A percentile compares a stretch with the other conserved stretches of the same genome.
Evolutionary conservation across 306 rosid species (phyloP).

Genomic region (Acacia melanoxylon): DNA sequence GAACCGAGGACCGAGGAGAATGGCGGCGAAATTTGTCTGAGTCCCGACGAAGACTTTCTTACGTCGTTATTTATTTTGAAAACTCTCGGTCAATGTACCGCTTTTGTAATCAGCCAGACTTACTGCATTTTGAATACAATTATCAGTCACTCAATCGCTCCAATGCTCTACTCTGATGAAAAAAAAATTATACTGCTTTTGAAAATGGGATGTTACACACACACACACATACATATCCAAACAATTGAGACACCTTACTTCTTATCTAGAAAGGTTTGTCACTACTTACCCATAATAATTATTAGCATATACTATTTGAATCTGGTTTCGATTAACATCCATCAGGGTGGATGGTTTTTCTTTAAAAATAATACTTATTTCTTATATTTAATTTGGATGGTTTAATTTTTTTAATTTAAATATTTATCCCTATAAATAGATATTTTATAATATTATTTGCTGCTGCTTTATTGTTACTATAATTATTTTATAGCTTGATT

Average conservation of each 20-base stretch:
- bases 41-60: too few relatives aligned
- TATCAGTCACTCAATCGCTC: too few relatives aligned
- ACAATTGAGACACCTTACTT: background rate
- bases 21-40: too few relatives aligned
- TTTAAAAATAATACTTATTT: background rate
- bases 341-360: background rate
- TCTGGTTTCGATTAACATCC: background rate
- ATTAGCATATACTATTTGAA: background rate
- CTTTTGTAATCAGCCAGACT: too few relatives aligned
- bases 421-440: background rate
- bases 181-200: too few relatives aligned
- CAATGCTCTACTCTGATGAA: too few relatives aligned
- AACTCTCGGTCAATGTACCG: too few relatives aligned
- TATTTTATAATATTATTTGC: background rate
- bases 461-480: background rate
- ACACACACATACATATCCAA: too few relatives aligned
- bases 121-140: too few relatives aligned
- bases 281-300: background rate
- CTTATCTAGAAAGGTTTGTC: background rate
- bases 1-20: too few relatives aligned
- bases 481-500: background rate
- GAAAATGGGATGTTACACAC: too few relatives aligned
- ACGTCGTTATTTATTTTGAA: too few relatives aligned
- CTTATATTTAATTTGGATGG: background rate
- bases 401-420: background rate